Conservation (phyloP, 441 rosid genomes). For the Euphorbia celastroides region DNA sequence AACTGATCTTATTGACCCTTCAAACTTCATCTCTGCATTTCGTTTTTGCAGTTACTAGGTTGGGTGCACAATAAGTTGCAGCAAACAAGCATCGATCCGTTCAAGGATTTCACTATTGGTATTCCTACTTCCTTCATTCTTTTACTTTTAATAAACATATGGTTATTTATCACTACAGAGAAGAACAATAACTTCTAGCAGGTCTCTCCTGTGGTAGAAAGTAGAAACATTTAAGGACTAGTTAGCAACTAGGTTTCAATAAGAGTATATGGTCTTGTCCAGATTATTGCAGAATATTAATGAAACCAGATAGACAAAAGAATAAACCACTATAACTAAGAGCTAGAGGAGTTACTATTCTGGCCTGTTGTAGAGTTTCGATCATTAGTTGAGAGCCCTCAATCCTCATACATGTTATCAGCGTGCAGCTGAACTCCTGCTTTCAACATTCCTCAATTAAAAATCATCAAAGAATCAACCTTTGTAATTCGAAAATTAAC, state of each 20-base stretch:
- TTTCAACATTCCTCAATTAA: too few relatives aligned
- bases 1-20: constrained; percentile 19
- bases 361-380: constrained; percentile 5
- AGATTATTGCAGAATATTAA: constrained; percentile 1
- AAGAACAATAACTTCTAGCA: neutral
- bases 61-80: constrained; percentile 68
- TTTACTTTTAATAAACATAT: constrained; percentile 12
- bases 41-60: constrained; percentile 64
- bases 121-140: constrained; percentile 29
- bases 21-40: constrained; percentile 28
- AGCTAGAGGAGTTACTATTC: neutral
- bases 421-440: neutral
- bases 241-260: too few relatives aligned
- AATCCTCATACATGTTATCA: neutral
- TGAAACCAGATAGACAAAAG: neutral
- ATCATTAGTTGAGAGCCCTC: neutral
- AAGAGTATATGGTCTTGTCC: neutral
- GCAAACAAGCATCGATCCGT: constrained; percentile 43
- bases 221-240: neutral
- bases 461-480: too few relatives aligned
- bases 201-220: neutral
- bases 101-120: constrained; percentile 64
- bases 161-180: constrained; percentile 4
- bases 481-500: constrained; percentile 6
- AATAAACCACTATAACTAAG: neutral